phyloP scores from a whole-genome alignment of 345 rosid genomes.

The Limnanthes douglasii region DNA sequence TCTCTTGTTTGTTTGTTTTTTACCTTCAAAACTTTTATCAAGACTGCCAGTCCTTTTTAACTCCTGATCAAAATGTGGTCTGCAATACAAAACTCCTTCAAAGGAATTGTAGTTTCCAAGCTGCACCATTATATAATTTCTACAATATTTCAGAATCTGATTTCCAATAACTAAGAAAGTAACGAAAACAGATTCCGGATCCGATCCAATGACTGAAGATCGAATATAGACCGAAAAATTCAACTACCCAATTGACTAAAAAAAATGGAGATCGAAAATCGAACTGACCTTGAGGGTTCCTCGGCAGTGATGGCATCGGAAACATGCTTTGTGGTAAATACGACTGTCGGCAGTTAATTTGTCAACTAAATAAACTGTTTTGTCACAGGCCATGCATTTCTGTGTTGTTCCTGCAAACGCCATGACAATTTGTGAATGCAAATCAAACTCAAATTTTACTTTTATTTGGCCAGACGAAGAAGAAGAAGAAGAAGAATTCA shows the following conservation, averaged over 20 bases:
- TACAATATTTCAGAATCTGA: not conserved
- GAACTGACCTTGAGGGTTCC: constrained; percentile 83
- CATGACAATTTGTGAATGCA: constrained; percentile 24
- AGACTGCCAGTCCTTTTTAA: constrained; percentile 98
- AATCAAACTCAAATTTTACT: constrained; percentile 8
- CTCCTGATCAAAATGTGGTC: constrained; percentile 95
- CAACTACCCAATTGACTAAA: not conserved
- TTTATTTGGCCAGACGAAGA: too few relatives aligned
- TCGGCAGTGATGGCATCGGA: constrained; percentile 98
- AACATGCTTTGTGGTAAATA: constrained; percentile 82
- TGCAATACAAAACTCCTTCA: constrained; percentile 94
- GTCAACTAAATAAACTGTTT: constrained; percentile 91
- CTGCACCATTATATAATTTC: constrained; percentile 25
- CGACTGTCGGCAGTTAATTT: constrained; percentile 97
- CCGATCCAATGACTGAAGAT: not conserved
- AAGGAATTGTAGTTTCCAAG: constrained; percentile 95
- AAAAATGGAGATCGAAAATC: not conserved
- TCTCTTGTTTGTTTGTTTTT: not conserved
- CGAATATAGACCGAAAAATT: not conserved
- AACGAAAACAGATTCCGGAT: not conserved
- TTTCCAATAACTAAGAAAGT: not conserved
- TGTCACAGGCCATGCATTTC: constrained; percentile 98
- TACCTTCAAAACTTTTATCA: constrained; percentile 95
- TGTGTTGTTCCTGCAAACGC: constrained; percentile 99
- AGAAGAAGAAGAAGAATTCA: constrained; percentile 1